Base-by-base conservation (phyloP, 192 early-diverging fungal genomes). In the Coemansia reversa region DNA sequence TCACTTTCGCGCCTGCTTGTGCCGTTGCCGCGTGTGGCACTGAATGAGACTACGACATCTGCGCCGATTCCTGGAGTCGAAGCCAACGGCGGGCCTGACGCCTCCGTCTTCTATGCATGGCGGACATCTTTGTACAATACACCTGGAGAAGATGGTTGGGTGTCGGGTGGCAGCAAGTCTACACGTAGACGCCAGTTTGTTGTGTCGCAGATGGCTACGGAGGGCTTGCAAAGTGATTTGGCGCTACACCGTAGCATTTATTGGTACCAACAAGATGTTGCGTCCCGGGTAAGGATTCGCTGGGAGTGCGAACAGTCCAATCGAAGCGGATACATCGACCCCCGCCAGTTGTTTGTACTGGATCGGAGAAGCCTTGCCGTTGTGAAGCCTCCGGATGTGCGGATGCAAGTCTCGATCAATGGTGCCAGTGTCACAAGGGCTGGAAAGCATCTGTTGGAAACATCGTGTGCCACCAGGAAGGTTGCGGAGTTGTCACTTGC, bases 61-160 rank as follows among this genome's bases (percentile, higher is more conserved):
- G 48, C 65, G 39, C 64, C 77, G 9, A 58, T 80, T 2, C 77
- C 77, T 11, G 77, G 77, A 1, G 25, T 64, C 12, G 77, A 80
- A 25, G 77, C 66, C 19, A 60, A 74, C n/a, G 77, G 72, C 42
- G 69, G 69, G 3, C 65, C 72, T 2, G 77, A 80, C 30, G 45
- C 42, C 9, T 24, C 65, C 0, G 32, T 71, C 24, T 62, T 68
- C 23, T 80, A 80, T 51, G 62, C 77, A 7, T 80, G 77, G 77
- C 71, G 71, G n/a, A 39, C 52, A 4, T 11, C 62, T 9, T 22
- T 71, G 24, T 20, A 39, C 28, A 42, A 50, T 50, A 45, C 24
- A 25, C 24, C 54, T 3, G 12, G 23, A 25, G 63, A 24, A 32
- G 51, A 55, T 79, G 77, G 77, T 12, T 39, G 14, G 12, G 50